phyloP scores from a whole-genome alignment of 768 basidiomycete species.

The Boletus sp. region DNA sequence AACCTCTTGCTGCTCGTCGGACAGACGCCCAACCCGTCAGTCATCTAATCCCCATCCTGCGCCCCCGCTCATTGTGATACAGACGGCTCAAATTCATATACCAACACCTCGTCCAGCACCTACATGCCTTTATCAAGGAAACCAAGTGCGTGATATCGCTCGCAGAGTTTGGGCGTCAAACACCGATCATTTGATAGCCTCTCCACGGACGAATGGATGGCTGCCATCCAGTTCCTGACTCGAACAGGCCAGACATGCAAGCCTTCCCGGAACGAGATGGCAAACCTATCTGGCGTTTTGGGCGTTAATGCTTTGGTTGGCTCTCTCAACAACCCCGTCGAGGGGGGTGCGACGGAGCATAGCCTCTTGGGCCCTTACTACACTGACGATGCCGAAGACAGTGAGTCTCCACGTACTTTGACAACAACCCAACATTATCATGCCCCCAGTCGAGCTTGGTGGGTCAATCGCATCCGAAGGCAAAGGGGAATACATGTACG shows the following conservation, averaged over 20 bases:
- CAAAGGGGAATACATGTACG: conserved; percentile 81
- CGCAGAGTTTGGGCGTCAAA: not conserved
- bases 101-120: conserved; percentile 55
- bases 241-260: conserved; percentile 46
- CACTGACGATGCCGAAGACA: conserved; percentile 70
- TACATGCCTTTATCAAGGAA: conserved; percentile 74
- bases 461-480: conserved; percentile 76
- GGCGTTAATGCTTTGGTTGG: conserved; percentile 80
- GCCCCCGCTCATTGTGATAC: not conserved
- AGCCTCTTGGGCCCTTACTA: conserved; percentile 83
- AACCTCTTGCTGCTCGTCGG: no score
- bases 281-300: conserved; percentile 75
- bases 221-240: conserved; percentile 75
- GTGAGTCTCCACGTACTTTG: conserved; percentile 38
- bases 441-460: conserved; percentile 44
- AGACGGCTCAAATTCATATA: conserved; percentile 48
- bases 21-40: no score
- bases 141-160: conserved; percentile 43
- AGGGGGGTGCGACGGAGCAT: conserved; percentile 62
- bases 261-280: conserved; percentile 72
- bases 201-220: conserved; percentile 88
- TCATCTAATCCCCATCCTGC: not conserved
- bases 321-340: conserved; percentile 64
- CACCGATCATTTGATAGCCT: conserved; percentile 37
- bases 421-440: not conserved